Base-by-base conservation (phyloP, 83 land plant species). In the Picea mariana region DNA sequence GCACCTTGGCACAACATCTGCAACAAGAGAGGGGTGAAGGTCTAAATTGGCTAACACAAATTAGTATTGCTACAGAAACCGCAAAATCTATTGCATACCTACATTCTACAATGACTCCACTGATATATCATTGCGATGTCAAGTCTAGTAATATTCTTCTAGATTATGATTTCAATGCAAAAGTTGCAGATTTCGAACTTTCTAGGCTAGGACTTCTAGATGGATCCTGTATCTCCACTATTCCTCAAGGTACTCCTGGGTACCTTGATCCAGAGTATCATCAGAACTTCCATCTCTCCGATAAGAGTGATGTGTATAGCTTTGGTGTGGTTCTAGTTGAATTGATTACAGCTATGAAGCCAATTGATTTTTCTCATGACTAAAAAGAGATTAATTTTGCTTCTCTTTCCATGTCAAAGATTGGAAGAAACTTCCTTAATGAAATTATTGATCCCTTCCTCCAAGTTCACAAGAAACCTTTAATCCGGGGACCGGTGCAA, bases 281-380 rank as follows among this genome's bases (percentile, higher is more conserved):
- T n/a, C n/a, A n/a, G n/a, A n/a, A n/a, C n/a, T n/a, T n/a, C n/a
- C n/a, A n/a, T n/a, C n/a, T n/a, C n/a, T n/a, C n/a, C n/a, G n/a
- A n/a, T n/a, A n/a, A n/a, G n/a, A n/a, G n/a, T n/a, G n/a, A n/a
- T n/a, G n/a, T n/a, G n/a, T n/a, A n/a, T n/a, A n/a, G n/a, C n/a
- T n/a, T 83, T 72, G 85, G 87, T 21, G 85, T 86, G 55, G 85
- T 86, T 44, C 81, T 86, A 38, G 44, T 86, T 55, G 82, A 86
- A 75, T 64, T 86, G 26, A 71, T 86, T 26, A 83, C 85, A 23
- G 68, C 40, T 21, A 71, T 67, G 83, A 52, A 69, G 21, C 61
- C 82, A 68, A 18, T 81, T 52, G 80, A 81, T 26, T 60, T 81
- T 38, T 21, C 78, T 73, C 80, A 81, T 47, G 75, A 38, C 24